These are phyloP conservation scores for Pseudocercospora crystallina DNA, from an alignment of 2,329 filamentous ascomycete species.

Conservation along the genomic window DNA sequence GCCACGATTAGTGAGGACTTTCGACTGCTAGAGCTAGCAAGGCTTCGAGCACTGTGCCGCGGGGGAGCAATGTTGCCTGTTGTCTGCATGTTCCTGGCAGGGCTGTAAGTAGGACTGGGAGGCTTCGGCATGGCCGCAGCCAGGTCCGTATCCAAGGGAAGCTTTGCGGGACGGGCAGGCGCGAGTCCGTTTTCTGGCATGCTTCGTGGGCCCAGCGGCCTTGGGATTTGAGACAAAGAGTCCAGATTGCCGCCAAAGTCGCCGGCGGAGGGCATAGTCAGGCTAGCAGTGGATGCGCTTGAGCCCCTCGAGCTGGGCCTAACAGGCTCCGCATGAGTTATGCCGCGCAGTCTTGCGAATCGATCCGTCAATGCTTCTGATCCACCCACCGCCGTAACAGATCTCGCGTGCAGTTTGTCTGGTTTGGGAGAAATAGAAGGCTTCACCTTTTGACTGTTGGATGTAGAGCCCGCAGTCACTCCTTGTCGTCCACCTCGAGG, in stretches of 20 bases:
- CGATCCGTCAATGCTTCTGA: slow-evolving; percentile 45
- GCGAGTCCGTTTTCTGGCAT: slow-evolving; percentile 48
- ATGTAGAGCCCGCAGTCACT: not conserved
- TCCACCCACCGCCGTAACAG: slow-evolving; percentile 42
- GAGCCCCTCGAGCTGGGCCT: slow-evolving; percentile 33
- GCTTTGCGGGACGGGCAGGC: slow-evolving; percentile 43
- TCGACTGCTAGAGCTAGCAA: slow-evolving; percentile 53
- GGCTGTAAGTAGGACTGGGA: slow-evolving; percentile 75
- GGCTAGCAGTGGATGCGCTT: slow-evolving; percentile 26
- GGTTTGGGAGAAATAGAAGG: slow-evolving; percentile 59
- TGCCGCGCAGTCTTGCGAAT: slow-evolving; percentile 29
- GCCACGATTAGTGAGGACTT: slow-evolving; percentile 51
- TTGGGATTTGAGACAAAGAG: slow-evolving; percentile 18
- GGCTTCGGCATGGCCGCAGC: slow-evolving; percentile 64
- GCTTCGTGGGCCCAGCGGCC: slow-evolving; percentile 51
- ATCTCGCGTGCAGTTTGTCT: slow-evolving; percentile 62
- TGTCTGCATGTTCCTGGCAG: slow-evolving; percentile 69
- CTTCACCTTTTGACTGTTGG: slow-evolving; percentile 24
- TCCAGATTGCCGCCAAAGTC: slow-evolving; percentile 33
- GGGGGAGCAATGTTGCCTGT: slow-evolving; percentile 65
- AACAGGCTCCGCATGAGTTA: slow-evolving; percentile 10
- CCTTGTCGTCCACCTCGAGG: slow-evolving; percentile 18
- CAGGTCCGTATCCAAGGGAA: slow-evolving; percentile 53
- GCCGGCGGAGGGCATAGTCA: slow-evolving; percentile 44
- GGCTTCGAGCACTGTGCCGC: slow-evolving; percentile 62